Percentiles rank a stretch among this genome's conserved stretches.
Conservation (phyloP, 495 filamentous ascomycete genomes). For the Penicillium verhagenii region DNA sequence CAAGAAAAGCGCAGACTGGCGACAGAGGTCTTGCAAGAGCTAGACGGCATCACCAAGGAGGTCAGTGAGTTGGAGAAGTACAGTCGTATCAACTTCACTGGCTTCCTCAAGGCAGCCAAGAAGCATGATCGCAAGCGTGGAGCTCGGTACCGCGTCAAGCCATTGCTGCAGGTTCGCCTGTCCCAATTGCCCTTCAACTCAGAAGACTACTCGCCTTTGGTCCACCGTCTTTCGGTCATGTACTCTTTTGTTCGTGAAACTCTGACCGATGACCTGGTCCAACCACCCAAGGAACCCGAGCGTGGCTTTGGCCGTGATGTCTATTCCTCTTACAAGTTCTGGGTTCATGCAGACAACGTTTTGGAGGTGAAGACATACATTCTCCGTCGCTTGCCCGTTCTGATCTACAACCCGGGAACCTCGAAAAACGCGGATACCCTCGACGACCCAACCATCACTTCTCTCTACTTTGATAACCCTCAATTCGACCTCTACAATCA, state of each 20-base stretch:
- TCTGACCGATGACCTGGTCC: slow-evolving; percentile 54
- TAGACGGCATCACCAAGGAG: slow-evolving; percentile 85
- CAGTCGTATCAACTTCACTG: slow-evolving; percentile 94
- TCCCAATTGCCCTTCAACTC: slow-evolving; percentile 89
- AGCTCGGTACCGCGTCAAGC: slow-evolving; percentile 77
- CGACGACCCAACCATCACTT: slow-evolving; percentile 87
- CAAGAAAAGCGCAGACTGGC: slow-evolving; percentile 52
- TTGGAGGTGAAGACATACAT: slow-evolving; percentile 96
- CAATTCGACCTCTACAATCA: slow-evolving; percentile 81
- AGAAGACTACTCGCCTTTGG: slow-evolving; percentile 86
- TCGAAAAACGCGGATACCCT: slow-evolving; percentile 74
- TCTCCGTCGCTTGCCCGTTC: slow-evolving; percentile 80
- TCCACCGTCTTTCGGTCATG: slow-evolving; percentile 88
- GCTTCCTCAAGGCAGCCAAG: slow-evolving; percentile 96
- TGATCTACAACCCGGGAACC: slow-evolving; percentile 86
- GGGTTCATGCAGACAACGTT: slow-evolving; percentile 92
- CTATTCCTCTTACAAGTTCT: slow-evolving; percentile 96
- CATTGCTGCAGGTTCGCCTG: slow-evolving; percentile 85
- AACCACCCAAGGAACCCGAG: slow-evolving; percentile 40
- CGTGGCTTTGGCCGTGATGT: slow-evolving; percentile 54
- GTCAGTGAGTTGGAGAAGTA: slow-evolving; percentile 93
- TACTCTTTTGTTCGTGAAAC: slow-evolving; percentile 90
- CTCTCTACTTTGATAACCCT: slow-evolving; percentile 90
- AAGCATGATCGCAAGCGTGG: slow-evolving; percentile 94
- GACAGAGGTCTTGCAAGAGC: slow-evolving; percentile 69